Evolutionary conservation across 176 grass and related monocot species (phyloP), one percentile per base, ranked within the genome.

Genomic region (Elaeis guineensis): DNA sequence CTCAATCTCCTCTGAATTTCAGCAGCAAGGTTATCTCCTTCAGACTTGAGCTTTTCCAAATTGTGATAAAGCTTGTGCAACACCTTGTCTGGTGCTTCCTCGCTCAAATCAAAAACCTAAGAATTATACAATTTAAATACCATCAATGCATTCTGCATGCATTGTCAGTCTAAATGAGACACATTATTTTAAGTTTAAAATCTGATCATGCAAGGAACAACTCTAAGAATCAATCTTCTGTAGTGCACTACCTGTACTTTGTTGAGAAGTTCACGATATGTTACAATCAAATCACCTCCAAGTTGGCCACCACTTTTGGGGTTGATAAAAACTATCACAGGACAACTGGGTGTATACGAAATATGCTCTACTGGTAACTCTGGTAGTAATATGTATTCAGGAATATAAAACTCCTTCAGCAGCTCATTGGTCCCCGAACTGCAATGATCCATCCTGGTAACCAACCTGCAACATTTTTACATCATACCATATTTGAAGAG

Each of bases 271-370:
- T 92, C 69, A 49, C 79, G 79, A 57, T 80, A 89, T 50, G 88
- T 86, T 26, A 70, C 74, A 75, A 98, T 80, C 50, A 98, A 74
- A 62, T 72, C 52, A 57, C 59, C 59, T 57, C 93, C 93, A 55
- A 92, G 82, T 62, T 98, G 93, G 4, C 93, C 93, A 48, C 93
- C 88, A 19, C 93, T 92, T 81, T 61, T 86, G 49, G 88, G 78
- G 70, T 92, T 98, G 66, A 98, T 81, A 69, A 98, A 98, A 79
- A 92, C 77, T 55, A 98, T 75, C 21, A 98, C 76, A 57, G 93
- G 93, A 77, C 79, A 98, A 28, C 19, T 83, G 3, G 93, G 93
- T 65, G 71, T 55, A 21, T 58, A 62, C 76, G 79, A 75, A 72
- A 78, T 57, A 16, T 66, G 72, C 53, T 79, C 82, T 9, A 19